Conservation (phyloP, 192 early-diverging fungal species). For the Linnemannia elongata region DNA sequence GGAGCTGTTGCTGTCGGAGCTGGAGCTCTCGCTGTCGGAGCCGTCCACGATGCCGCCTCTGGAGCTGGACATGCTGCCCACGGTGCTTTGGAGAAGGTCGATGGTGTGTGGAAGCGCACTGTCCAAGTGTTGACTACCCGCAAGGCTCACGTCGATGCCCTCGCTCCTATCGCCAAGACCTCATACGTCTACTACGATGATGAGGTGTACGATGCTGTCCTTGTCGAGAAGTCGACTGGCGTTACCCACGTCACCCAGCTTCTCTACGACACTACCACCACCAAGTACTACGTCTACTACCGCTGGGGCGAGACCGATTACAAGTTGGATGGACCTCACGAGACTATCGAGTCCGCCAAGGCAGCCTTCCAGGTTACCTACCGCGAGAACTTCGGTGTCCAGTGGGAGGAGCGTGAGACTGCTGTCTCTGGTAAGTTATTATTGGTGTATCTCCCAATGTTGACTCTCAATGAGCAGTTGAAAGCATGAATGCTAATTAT, state of each 20-base stretch:
- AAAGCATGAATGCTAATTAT: too few relatives aligned
- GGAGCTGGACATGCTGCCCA: not conserved
- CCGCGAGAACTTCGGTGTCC: conserved; percentile 18
- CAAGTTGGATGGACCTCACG: conserved; percentile 31
- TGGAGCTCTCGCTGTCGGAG: conserved; percentile 7
- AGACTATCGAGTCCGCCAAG: conserved; percentile 36
- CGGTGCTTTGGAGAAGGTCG: conserved; percentile 19
- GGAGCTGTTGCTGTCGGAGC: conserved; percentile 1
- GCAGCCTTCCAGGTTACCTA: conserved; percentile 24
- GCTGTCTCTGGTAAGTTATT: conserved; percentile 15
- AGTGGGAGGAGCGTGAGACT: conserved; percentile 28
- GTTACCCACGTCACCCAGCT: conserved; percentile 29
- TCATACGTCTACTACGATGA: conserved; percentile 30
- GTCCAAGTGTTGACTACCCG: conserved; percentile 26
- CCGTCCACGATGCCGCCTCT: not conserved
- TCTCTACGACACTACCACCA: conserved; percentile 27
- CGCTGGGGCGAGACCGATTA: conserved; percentile 21
- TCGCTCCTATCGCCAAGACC: conserved; percentile 20
- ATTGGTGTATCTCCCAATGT: too few relatives aligned
- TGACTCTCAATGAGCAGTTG: too few relatives aligned
- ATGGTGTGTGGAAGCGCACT: conserved; percentile 41
- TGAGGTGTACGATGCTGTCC: conserved; percentile 24
- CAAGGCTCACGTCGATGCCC: conserved; percentile 32
- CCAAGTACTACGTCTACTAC: conserved; percentile 44
- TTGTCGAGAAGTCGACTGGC: conserved; percentile 25